phyloP scores from a whole-genome alignment of 345 rosid genomes.

The Citrus glauca region DNA sequence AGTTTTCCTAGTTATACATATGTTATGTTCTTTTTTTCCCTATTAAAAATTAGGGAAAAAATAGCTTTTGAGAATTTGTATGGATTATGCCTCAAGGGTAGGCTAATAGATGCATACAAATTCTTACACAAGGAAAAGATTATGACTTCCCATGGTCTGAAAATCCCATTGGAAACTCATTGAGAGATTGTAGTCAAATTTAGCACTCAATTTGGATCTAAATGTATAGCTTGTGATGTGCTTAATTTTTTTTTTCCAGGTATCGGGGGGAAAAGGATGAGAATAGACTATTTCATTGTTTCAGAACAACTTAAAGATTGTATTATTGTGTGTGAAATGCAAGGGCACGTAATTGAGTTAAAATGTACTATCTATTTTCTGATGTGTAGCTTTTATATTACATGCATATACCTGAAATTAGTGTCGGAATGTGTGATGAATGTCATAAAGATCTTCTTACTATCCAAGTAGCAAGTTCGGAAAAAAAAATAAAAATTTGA shows the following conservation, averaged over 20 bases:
- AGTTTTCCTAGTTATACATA: not conserved
- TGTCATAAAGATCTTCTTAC: not conserved
- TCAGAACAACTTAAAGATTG: slow-evolving; percentile 68
- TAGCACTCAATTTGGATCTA: not conserved
- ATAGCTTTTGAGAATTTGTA: not conserved
- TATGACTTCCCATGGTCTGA: slow-evolving; percentile 94
- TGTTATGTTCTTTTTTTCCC: not conserved
- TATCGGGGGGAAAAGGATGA: slow-evolving; percentile 87
- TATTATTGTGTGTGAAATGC: slow-evolving; percentile 63
- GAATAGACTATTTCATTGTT: slow-evolving; percentile 80
- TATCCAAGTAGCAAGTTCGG: not conserved
- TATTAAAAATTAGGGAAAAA: not conserved
- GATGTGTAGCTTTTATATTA: not conserved
- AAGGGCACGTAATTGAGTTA: slow-evolving; percentile 72
- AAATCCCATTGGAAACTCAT: slow-evolving; percentile 85
- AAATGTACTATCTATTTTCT: slow-evolving; percentile 43
- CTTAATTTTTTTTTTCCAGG: slow-evolving; percentile 33
- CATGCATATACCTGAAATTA: not conserved
- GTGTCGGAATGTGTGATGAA: not conserved
- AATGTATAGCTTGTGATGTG: not conserved
- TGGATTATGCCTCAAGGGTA: slow-evolving; percentile 54
- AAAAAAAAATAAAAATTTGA: not conserved
- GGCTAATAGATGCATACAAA: slow-evolving; percentile 81
- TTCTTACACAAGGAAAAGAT: slow-evolving; percentile 72
- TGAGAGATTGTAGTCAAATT: not conserved